These are phyloP conservation scores for Phytopythium litorale DNA, from an alignment of 352 stramenopile species.

Conservation along the genomic window DNA sequence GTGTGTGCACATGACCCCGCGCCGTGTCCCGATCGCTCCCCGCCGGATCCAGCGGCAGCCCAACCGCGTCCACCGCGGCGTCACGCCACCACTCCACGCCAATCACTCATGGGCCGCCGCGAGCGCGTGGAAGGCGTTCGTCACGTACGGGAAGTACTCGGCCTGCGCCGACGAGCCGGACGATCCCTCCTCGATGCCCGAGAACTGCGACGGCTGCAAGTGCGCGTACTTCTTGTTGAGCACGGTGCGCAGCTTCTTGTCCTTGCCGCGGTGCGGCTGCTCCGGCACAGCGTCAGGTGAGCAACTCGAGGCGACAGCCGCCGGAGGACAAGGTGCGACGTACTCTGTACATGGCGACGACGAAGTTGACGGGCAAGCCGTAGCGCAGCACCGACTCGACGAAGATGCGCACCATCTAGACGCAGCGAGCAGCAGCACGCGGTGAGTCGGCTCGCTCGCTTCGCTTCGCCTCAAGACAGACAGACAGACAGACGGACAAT, in stretches of 20 bases:
- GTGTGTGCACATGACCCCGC: neutral
- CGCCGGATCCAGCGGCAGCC: neutral
- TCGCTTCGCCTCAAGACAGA: neutral
- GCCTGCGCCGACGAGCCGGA: conserved; percentile 49
- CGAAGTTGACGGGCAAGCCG: conserved; percentile 96
- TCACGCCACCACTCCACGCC: neutral
- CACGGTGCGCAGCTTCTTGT: conserved; percentile 79
- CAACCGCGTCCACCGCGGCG: neutral
- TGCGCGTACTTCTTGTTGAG: conserved; percentile 85
- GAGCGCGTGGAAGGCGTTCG: conserved; percentile 72
- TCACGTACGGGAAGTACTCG: conserved; percentile 84
- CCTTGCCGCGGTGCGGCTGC: conserved; percentile 69
- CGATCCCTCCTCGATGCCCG: conserved; percentile 59
- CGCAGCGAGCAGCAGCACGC: conserved; percentile 1
- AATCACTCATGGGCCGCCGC: conserved; percentile 13
- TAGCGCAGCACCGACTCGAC: conserved; percentile 98
- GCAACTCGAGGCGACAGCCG: neutral
- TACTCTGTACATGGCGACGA: conserved; percentile 80
- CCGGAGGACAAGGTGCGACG: conserved; percentile 9
- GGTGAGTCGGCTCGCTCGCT: neutral
- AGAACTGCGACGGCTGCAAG: conserved; percentile 81
- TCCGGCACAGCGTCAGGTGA: neutral
- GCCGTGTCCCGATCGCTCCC: neutral
- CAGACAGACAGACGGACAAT: too few species aligned
- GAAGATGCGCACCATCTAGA: conserved; percentile 92